phyloP scores from a whole-genome alignment of 192 early-diverging fungal species.

The Kappamyces sp. region DNA sequence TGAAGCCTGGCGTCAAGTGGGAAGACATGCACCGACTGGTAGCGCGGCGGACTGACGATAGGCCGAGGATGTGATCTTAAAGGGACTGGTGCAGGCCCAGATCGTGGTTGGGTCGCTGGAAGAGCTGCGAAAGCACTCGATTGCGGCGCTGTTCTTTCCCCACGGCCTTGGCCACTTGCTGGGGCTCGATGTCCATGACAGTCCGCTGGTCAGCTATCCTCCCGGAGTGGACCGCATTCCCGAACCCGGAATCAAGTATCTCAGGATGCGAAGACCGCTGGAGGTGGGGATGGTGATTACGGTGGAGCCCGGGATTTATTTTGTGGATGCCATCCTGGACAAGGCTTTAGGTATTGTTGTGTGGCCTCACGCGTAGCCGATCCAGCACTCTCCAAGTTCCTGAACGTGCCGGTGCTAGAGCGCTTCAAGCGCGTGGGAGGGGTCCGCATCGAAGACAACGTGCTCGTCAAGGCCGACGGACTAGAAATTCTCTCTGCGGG shows the following conservation, averaged over 20 bases:
- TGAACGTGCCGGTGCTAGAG: constrained; percentile 62
- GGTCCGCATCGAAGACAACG: constrained; percentile 88
- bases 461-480: constrained; percentile 72
- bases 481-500: constrained; percentile 73
- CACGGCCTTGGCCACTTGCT: constrained; percentile 87
- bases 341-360: constrained; percentile 36
- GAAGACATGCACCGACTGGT: constrained; percentile 69
- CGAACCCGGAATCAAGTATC: constrained; percentile 63
- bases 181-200: constrained; percentile 84
- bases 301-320: constrained; percentile 92
- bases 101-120: constrained; percentile 63
- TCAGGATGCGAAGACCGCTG: constrained; percentile 71
- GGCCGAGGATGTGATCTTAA: constrained; percentile 55
- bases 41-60: too few species aligned
- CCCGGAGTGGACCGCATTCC: constrained; percentile 63
- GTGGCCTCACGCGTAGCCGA: constrained; percentile 21
- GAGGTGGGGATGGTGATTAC: constrained; percentile 81
- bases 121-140: constrained; percentile 57
- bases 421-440: constrained; percentile 77
- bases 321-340: constrained; percentile 74
- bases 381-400: constrained; percentile 48
- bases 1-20: constrained; percentile 74
- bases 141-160: constrained; percentile 80
- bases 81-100: constrained; percentile 58
- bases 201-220: constrained; percentile 59